Evolutionary conservation across 805 yeast genomes (phyloP).

Genomic region (Cyberlindnera meyerae): DNA sequence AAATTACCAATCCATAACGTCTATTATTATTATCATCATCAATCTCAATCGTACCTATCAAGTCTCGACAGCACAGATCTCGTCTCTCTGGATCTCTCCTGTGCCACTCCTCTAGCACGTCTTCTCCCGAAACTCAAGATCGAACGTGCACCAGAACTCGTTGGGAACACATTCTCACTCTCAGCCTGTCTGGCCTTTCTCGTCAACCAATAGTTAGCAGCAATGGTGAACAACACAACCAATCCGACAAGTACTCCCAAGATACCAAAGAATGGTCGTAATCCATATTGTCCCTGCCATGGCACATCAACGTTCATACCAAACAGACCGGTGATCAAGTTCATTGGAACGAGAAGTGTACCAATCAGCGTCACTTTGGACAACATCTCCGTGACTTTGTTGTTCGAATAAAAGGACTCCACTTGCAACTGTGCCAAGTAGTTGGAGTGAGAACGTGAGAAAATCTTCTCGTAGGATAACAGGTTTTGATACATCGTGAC

Average conservation of each 20-base stretch:
- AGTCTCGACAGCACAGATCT: constrained; percentile 26
- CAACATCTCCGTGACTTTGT: constrained; percentile 78
- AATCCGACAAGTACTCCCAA: constrained; percentile 45
- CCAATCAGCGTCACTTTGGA: constrained; percentile 89
- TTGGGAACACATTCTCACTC: constrained; percentile 9
- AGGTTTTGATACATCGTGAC: constrained; percentile 93
- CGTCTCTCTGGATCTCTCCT: constrained; percentile 21
- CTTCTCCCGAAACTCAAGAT: constrained; percentile 24
- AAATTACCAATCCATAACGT: no score
- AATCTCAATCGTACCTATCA: constrained; percentile 20
- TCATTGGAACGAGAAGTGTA: constrained; percentile 85
- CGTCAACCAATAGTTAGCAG: constrained; percentile 40
- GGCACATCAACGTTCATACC: constrained; percentile 95
- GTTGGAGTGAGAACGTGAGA: constrained; percentile 86
- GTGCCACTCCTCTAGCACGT: constrained; percentile 13
- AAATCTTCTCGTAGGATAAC: constrained; percentile 85
- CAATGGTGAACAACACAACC: constrained; percentile 34
- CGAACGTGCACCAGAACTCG: constrained; percentile 29
- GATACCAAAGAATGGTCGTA: constrained; percentile 69
- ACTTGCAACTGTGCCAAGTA: constrained; percentile 93
- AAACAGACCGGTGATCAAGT: constrained; percentile 83
- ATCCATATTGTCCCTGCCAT: constrained; percentile 44
- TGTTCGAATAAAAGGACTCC: constrained; percentile 81
- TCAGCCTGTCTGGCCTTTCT: constrained; percentile 29
- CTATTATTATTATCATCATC: no score